Percentiles rank a stretch among this genome's conserved stretches.
Conservation (phyloP, 495 filamentous ascomycete species). For the Neurospora sp. region DNA sequence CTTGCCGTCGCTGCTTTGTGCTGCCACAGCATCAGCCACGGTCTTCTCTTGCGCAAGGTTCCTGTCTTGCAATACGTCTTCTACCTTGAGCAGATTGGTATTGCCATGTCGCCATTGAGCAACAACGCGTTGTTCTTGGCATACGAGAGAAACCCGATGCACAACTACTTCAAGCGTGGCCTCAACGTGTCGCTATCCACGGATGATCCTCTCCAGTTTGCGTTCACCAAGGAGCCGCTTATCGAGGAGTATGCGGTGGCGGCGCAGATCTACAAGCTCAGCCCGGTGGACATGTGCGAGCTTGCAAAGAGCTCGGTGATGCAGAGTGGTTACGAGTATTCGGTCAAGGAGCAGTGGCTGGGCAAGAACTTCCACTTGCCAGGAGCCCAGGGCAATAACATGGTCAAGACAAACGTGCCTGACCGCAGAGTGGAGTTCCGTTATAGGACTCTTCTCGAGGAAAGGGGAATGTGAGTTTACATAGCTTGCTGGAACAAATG, state of each 20-base stretch:
- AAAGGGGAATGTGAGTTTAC: conserved; percentile 63
- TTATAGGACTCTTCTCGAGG: conserved; percentile 70
- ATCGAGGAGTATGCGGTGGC: conserved; percentile 98
- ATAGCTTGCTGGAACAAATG: not conserved
- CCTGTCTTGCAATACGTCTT: conserved; percentile 94
- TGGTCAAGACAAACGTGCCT: conserved; percentile 92
- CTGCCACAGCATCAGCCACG: conserved; percentile 96
- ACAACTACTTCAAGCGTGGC: conserved; percentile 87
- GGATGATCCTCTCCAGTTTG: conserved; percentile 95
- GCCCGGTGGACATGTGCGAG: conserved; percentile 97
- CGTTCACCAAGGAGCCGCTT: conserved; percentile 94
- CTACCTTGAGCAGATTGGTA: conserved; percentile 94
- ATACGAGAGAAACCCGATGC: conserved; percentile 93
- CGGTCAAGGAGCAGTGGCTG: conserved; percentile 83
- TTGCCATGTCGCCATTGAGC: conserved; percentile 96
- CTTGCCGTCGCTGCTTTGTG: conserved; percentile 84
- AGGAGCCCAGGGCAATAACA: conserved; percentile 73
- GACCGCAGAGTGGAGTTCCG: conserved; percentile 84
- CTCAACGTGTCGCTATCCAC: conserved; percentile 94
- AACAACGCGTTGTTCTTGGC: conserved; percentile 96
- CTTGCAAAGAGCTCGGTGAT: conserved; percentile 89
- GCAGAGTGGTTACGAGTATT: conserved; percentile 87
- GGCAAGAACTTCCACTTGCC: conserved; percentile 62
- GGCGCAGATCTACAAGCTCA: conserved; percentile 96
- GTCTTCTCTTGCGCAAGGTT: conserved; percentile 84